Evolutionary conservation across 2,329 filamentous ascomycete species (phyloP), one percentile per base, ranked within the genome.

Genomic region (Metarhizium sp.): DNA sequence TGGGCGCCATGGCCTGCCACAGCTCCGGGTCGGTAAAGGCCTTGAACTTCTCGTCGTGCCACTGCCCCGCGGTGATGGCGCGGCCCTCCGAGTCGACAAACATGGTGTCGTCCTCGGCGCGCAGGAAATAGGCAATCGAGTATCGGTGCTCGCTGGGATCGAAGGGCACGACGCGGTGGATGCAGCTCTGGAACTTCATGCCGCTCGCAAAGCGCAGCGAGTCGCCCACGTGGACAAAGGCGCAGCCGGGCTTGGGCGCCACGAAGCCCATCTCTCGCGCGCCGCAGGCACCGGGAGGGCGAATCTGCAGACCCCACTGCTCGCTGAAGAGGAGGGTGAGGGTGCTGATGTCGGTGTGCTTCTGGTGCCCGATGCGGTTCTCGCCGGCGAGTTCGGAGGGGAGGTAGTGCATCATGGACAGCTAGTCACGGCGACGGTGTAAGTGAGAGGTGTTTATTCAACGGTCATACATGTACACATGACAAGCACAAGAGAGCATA

Each of bases 191-290:
- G 68, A 82, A 74, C 56, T 72, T 77, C 67, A 76, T 74, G 47
- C 74, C 76, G 56, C 72, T 76, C 2, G 77, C 75, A 61, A 82
- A 82, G 47, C 79, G 75, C 59, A 84, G 72, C 30, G 78, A 79
- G 71, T 84, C 80, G 57, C 80, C 80, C 16, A 84, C 76, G 66
- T 84, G 78, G 60, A 83, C 71, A 62, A 84, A 73, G 36, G 79
- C 80, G 59, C 71, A 73, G 55, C 78, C 78, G 0, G 67, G 63
- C 61, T 73, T 74, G 52, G 80, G 79, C 56, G 69, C 74, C 10
- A 83, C 77, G 67, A 79, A 82, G 48, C 73, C 73, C 72, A 79
- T 80, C 62, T 75, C 71, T 36, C 71, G 68, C 8, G 70, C 66
- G 18, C 74, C 75, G 58, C 61, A 63, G 36, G 61, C 57, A 11